Percentiles rank a stretch among this genome's conserved stretches.
Evolutionary conservation across 129 eudicot species (phyloP).

Genomic region (Gnaphalium uliginosum): DNA sequence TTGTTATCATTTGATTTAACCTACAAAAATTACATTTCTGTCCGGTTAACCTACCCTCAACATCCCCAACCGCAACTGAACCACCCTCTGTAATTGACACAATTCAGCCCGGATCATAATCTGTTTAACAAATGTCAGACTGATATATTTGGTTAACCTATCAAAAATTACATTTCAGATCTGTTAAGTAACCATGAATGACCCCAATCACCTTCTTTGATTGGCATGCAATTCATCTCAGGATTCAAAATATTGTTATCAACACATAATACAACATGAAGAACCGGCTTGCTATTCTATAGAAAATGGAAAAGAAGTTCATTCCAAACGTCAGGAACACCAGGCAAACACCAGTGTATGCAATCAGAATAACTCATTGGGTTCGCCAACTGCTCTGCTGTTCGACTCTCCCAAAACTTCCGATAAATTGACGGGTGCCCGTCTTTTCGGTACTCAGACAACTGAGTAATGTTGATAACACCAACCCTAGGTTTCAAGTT

Average conservation of each 20-base stretch:
- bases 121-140: neutral
- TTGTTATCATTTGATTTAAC: neutral
- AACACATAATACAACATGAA: conserved; percentile 7
- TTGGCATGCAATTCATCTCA: neutral
- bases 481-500: conserved; percentile 67
- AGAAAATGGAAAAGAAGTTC: conserved; percentile 71
- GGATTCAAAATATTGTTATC: conserved; percentile 8
- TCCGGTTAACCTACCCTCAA: neutral
- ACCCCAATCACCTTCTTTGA: neutral
- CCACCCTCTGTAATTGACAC: neutral
- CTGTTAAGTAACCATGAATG: neutral
- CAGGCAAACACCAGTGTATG: conserved; percentile 99
- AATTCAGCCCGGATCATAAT: neutral
- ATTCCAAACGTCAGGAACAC: conserved; percentile 95
- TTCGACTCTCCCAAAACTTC: conserved; percentile 84
- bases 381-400: conserved; percentile 59
- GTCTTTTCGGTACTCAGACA: conserved; percentile 93
- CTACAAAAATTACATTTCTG: neutral
- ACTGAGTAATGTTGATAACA: conserved; percentile 88
- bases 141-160: neutral
- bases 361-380: conserved; percentile 87
- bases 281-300: conserved; percentile 15
- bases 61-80: neutral
- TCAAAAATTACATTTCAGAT: neutral
- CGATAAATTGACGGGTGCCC: conserved; percentile 86